Evolutionary conservation across 108 stramenopile species (phyloP).

Genomic region (Schizochytrium sp.): DNA sequence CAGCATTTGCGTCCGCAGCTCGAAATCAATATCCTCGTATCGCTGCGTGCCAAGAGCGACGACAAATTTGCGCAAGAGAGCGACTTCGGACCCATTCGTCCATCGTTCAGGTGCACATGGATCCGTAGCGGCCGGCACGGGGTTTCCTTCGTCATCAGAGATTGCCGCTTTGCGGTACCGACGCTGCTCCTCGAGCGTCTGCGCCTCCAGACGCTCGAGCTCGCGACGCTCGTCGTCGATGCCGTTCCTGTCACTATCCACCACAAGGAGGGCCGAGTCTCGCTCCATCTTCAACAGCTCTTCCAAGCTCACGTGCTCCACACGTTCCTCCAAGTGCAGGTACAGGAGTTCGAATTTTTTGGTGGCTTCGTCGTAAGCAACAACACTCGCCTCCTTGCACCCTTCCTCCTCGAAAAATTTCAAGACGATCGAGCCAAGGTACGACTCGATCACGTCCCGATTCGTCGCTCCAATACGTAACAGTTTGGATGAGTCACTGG

Average conservation of each 20-base stretch:
- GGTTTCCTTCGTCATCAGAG: neutral
- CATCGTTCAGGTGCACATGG: neutral
- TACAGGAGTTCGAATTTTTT: neutral
- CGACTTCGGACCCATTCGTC: neutral
- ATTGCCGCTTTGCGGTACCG: neutral
- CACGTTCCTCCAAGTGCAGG: neutral
- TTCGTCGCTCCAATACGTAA: neutral
- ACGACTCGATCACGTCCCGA: neutral
- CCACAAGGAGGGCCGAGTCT: neutral
- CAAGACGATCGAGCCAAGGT: neutral
- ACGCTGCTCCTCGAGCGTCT: neutral
- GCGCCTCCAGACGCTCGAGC: neutral
- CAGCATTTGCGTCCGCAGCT: neutral
- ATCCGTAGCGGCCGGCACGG: neutral
- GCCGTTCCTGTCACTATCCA: neutral
- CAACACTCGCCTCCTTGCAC: neutral
- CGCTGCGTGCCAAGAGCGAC: neutral
- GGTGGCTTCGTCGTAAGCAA: neutral
- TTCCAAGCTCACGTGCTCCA: neutral
- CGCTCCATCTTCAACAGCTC: neutral
- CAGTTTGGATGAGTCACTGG: neutral
- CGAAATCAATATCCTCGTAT: neutral
- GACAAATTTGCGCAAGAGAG: neutral
- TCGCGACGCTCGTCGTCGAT: neutral
- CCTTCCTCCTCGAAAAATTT: neutral